Evolutionary conservation across 345 rosid species (phyloP).

Genomic region (Syzygium grande): DNA sequence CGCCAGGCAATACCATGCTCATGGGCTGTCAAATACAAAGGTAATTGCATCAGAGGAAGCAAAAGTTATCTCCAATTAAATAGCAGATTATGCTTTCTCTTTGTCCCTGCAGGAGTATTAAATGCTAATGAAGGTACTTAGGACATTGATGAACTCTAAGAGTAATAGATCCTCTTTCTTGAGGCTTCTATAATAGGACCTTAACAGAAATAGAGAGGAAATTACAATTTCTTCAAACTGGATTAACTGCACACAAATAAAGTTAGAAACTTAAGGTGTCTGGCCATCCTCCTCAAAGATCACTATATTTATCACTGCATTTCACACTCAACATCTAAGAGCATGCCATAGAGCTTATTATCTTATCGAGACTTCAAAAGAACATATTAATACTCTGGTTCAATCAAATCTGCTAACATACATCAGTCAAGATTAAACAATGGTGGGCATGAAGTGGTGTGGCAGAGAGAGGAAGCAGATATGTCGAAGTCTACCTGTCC

Average conservation of each 20-base stretch:
- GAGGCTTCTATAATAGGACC: not conserved
- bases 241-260: not conserved
- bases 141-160: not conserved
- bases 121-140: no score
- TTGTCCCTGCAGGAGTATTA: not conserved
- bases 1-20: slow-evolving; percentile 97
- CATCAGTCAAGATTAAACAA: not conserved
- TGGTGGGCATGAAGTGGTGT: not conserved
- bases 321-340: not conserved
- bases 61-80: not conserved
- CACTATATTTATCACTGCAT: not conserved
- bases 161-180: not conserved
- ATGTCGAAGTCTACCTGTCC: slow-evolving; percentile 48
- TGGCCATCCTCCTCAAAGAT: not conserved
- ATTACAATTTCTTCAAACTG: not conserved
- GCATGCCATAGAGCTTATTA: not conserved
- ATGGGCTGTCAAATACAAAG: slow-evolving; percentile 34
- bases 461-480: not conserved
- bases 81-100: not conserved
- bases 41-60: not conserved
- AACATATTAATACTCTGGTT: not conserved
- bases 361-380: not conserved
- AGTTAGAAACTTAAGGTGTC: not conserved
- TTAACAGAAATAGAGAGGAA: not conserved
- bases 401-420: not conserved